phyloP scores from a whole-genome alignment of 305 asterid species.

The Petunia hybrid region DNA sequence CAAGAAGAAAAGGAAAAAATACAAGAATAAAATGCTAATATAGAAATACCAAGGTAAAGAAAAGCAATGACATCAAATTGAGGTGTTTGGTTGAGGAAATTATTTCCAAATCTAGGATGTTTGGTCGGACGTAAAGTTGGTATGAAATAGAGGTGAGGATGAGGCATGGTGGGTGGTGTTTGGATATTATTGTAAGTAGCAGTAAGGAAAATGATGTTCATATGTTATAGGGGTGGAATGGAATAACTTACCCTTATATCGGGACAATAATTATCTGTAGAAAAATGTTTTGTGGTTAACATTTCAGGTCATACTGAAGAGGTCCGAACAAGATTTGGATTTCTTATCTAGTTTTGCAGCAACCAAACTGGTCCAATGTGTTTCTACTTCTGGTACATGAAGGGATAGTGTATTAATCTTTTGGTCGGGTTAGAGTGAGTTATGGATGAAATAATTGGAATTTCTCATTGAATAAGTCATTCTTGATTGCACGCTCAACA shows the following conservation, averaged over 20 bases:
- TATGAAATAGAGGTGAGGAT: background rate
- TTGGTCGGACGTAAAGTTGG: background rate
- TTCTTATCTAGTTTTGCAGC: background rate
- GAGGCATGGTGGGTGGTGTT: conserved; percentile 7
- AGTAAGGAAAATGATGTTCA: background rate
- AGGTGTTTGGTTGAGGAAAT: background rate
- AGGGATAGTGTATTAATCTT: conserved; percentile 10
- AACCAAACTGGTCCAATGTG: background rate
- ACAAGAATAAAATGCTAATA: too few relatives aligned
- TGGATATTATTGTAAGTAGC: background rate
- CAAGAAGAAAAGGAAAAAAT: too few relatives aligned
- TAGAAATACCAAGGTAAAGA: too few relatives aligned
- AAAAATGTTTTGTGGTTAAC: background rate
- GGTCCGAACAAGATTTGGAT: background rate
- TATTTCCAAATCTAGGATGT: conserved; percentile 3
- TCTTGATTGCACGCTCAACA: background rate
- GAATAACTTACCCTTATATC: background rate
- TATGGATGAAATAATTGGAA: background rate
- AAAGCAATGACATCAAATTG: too few relatives aligned
- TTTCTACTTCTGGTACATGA: background rate
- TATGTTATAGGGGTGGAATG: background rate
- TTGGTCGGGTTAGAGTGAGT: background rate
- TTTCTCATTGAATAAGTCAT: conserved; percentile 14
- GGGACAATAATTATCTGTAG: background rate
- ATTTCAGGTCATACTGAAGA: background rate